Conservation (phyloP, 345 rosid species). For the Bruguiera parviflora region DNA sequence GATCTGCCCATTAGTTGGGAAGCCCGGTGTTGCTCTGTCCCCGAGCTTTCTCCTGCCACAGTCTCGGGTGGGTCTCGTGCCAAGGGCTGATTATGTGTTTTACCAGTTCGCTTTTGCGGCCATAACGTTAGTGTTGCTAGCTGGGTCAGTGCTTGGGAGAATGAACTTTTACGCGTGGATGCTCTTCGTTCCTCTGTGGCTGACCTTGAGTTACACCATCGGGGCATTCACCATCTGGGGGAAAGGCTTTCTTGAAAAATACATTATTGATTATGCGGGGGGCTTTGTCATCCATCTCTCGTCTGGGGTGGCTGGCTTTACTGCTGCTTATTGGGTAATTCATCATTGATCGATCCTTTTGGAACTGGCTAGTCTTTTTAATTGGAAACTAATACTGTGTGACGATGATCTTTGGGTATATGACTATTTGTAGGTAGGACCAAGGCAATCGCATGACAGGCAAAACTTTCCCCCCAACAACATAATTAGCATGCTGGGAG, state of each 20-base stretch:
- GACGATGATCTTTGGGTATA: background rate
- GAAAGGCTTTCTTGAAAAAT: slow-evolving; percentile 26
- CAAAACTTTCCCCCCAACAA: slow-evolving; percentile 66
- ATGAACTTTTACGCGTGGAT: slow-evolving; percentile 71
- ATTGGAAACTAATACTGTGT: too few relatives aligned
- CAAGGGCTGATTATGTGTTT: slow-evolving; percentile 43
- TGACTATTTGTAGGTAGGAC: slow-evolving; percentile 39
- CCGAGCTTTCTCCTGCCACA: slow-evolving; percentile 1
- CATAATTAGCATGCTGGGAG: slow-evolving; percentile 59
- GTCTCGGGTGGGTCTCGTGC: background rate
- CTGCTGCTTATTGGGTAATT: slow-evolving; percentile 63
- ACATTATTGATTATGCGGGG: slow-evolving; percentile 54
- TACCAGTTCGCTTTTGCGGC: slow-evolving; percentile 64
- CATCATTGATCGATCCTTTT: background rate
- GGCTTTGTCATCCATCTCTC: slow-evolving; percentile 70
- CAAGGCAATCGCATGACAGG: slow-evolving; percentile 51
- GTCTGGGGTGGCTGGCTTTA: slow-evolving; percentile 67
- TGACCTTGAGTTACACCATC: slow-evolving; percentile 42
- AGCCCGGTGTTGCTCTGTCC: slow-evolving; percentile 24
- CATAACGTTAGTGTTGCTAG: slow-evolving; percentile 50
- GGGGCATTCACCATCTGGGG: slow-evolving; percentile 62
- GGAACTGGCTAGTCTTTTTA: too few relatives aligned
- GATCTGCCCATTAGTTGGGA: slow-evolving; percentile 33
- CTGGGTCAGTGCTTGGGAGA: slow-evolving; percentile 60
- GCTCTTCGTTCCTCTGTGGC: slow-evolving; percentile 58